Percentiles rank a stretch among this genome's conserved stretches.
Conservation (phyloP, 495 filamentous ascomycete genomes). For the Amphirosellinia nigrospora region DNA sequence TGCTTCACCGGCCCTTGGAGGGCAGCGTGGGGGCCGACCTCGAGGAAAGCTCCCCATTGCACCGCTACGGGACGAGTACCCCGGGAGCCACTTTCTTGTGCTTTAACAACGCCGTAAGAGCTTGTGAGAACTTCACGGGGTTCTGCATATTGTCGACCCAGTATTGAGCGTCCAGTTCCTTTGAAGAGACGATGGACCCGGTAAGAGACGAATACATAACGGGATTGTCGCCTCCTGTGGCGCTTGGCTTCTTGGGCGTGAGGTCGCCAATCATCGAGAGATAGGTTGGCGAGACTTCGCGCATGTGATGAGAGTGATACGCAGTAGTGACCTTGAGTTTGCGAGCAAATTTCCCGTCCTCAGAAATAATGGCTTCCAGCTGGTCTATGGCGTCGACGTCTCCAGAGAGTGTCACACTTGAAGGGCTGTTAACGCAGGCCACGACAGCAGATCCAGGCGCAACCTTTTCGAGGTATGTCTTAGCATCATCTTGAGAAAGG, state of each 20-base stretch:
- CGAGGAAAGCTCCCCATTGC: slow-evolving; percentile 29
- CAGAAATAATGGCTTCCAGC: slow-evolving; percentile 30
- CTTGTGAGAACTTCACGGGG: slow-evolving; percentile 49
- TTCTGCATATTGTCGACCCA: slow-evolving; percentile 51
- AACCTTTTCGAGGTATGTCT: slow-evolving; percentile 32
- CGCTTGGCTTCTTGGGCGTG: neutral
- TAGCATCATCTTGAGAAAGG: slow-evolving; percentile 31
- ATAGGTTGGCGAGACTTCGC: slow-evolving; percentile 30
- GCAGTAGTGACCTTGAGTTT: slow-evolving; percentile 40
- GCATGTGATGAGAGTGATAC: slow-evolving; percentile 50
- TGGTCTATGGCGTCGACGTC: slow-evolving; percentile 39
- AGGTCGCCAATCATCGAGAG: neutral
- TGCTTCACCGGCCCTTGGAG: slow-evolving; percentile 59
- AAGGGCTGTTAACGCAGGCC: slow-evolving; percentile 53
- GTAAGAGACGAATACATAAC: slow-evolving; percentile 47
- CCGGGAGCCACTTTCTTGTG: neutral
- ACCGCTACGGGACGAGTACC: slow-evolving; percentile 3
- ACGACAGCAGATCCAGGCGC: slow-evolving; percentile 29
- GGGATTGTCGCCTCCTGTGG: neutral
- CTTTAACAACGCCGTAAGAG: slow-evolving; percentile 35
- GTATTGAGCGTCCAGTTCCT: slow-evolving; percentile 40
- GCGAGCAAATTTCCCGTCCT: slow-evolving; percentile 37
- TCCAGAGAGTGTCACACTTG: slow-evolving; percentile 49
- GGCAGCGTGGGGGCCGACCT: slow-evolving; percentile 43
- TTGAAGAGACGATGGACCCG: slow-evolving; percentile 34